Evolutionary conservation across 1,284 basidiomycete species (phyloP), one percentile per base, ranked within the genome.

Genomic region (Naganishia sp.): DNA sequence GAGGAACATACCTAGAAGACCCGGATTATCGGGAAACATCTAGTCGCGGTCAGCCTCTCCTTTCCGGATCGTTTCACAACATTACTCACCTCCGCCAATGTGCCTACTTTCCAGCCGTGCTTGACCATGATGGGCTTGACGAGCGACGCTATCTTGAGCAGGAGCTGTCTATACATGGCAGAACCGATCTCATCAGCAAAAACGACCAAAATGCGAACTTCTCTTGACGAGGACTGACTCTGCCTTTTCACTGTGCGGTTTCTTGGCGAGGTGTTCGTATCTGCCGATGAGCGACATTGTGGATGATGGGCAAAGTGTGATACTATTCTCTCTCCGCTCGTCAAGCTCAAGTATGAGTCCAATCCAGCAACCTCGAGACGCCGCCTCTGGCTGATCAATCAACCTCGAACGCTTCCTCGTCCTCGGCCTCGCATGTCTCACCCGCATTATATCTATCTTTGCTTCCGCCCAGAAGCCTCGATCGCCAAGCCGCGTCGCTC

Each of bases 81-180:
- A 28, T 3, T 5, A 3, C 75, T 65, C 64, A 80, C 78, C 76
- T 95, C 92, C 15, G 88, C 83, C 17, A 94, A 84, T 0, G 85
- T 83, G n/a, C 90, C 90, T 9, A 95, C 82, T 41, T 84, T 82
- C 91, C 91, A 94, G 6, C 80, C 80, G 71, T 88, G 87, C 71
- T 88, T 90, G 67, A 86, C 82, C 92, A 94, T 94, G 71, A 94
- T 90, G 3, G 92, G 92, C 76, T 92, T 92, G 52, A 93, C 90
- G 60, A 90, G 83, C 17, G 88, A 88, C 0, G 90, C 89, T 39
- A 90, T 83, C 71, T 85, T 84, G 74, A 91, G 86, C 35, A 94
- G 83, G 68, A 90, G 65, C 0, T 75, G 75, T 58, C 77, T 79
- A 43, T 25, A 3, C 23, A 28, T 3, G 28, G 28, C 28, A 28